A percentile compares a stretch with the other conserved stretches of the same genome.
These are phyloP conservation scores for Lycium barbarum DNA, from an alignment of 257 asterid species.

Conservation along the genomic window DNA sequence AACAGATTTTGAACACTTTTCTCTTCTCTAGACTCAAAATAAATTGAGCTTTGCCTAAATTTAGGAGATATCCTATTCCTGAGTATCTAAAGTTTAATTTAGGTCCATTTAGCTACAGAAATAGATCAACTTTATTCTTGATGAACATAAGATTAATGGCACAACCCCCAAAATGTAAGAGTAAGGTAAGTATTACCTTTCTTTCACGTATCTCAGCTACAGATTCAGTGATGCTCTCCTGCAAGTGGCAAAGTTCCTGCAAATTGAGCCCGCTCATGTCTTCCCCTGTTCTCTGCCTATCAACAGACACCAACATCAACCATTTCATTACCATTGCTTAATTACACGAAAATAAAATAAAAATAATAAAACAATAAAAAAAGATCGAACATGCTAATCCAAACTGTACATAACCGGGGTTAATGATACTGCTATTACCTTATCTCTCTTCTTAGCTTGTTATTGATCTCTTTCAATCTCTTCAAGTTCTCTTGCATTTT, in stretches of 20 bases:
- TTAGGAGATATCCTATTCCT: background rate
- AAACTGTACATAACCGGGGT: too few species aligned
- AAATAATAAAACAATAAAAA: background rate
- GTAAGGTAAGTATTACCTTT: conserved; percentile 34
- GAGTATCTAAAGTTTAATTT: background rate
- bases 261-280: conserved; percentile 47
- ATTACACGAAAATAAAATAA: background rate
- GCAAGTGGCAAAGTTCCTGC: conserved; percentile 41
- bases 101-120: background rate
- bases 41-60: background rate
- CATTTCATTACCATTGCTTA: background rate
- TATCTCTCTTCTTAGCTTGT: conserved; percentile 49
- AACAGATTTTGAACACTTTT: background rate
- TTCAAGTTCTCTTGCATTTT: conserved; percentile 61
- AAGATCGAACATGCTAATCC: too few species aligned
- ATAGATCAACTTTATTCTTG: background rate
- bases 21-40: background rate
- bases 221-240: conserved; percentile 38
- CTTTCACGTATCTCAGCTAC: conserved; percentile 42
- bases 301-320: background rate
- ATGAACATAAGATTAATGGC: background rate
- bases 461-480: conserved; percentile 50
- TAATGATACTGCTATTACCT: conserved; percentile 36
- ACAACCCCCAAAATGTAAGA: background rate
- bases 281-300: conserved; percentile 51